Evolutionary conservation across 768 basidiomycete genomes (phyloP).

Genomic region (Termitomyces sp.): DNA sequence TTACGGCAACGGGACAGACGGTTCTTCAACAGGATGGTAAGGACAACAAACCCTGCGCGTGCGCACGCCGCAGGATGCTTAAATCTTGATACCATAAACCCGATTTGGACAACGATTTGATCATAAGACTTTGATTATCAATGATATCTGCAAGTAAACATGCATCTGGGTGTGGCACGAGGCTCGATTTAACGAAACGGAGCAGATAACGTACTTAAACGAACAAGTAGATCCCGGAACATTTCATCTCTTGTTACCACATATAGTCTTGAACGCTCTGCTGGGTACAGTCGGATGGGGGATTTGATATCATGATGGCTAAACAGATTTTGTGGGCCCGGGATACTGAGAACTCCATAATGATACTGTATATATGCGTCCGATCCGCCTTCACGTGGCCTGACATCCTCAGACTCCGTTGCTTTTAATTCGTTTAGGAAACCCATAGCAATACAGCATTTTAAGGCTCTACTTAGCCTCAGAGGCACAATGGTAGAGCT

Average conservation of each 20-base stretch:
- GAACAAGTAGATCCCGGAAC: neutral
- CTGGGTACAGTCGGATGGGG: neutral
- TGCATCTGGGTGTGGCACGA: constrained; percentile 4
- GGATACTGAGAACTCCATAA: constrained; percentile 1
- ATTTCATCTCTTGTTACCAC: constrained; percentile 1
- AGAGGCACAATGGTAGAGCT: neutral
- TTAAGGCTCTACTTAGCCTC: neutral
- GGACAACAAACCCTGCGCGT: constrained; percentile 4
- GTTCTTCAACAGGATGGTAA: constrained; percentile 3
- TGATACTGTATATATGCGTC: neutral
- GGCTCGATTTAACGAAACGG: constrained; percentile 1
- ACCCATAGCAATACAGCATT: neutral
- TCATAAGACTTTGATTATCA: constrained; percentile 11
- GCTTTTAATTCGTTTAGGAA: neutral
- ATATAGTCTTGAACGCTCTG: neutral
- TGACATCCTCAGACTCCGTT: neutral
- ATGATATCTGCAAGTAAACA: neutral
- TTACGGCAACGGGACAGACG: neutral
- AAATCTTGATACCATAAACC: neutral
- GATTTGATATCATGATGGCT: neutral
- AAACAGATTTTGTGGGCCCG: neutral
- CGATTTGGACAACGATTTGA: constrained; percentile 1
- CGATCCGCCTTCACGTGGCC: constrained; percentile 7
- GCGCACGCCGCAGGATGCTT: constrained; percentile 5
- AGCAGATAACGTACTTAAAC: constrained; percentile 2